These are phyloP conservation scores for Trypanosoma rangeli DNA, from an alignment of 208 protist species.

Conservation along the genomic window DNA sequence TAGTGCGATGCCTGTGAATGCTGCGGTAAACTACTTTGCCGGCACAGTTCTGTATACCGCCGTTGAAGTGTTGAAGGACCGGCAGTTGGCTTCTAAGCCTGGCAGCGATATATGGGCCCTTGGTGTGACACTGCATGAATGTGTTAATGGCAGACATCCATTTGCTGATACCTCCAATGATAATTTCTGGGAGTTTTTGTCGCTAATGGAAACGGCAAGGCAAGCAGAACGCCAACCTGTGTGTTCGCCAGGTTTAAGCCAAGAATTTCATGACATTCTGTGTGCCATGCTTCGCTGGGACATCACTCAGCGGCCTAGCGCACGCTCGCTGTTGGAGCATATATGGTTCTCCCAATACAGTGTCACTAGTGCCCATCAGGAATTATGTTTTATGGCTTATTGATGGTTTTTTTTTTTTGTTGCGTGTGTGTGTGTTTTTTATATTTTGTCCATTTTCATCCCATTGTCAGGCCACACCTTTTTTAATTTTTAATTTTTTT, in stretches of 20 bases:
- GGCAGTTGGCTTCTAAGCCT: constrained; percentile 14
- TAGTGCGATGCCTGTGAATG: constrained; percentile 6
- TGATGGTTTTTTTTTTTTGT: background rate
- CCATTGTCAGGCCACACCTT: too few relatives aligned
- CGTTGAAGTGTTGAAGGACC: constrained; percentile 20
- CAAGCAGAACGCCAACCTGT: background rate
- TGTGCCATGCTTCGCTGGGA: constrained; percentile 41
- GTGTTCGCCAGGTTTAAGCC: constrained; percentile 14
- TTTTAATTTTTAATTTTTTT: constrained; percentile 11
- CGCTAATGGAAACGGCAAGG: constrained; percentile 14
- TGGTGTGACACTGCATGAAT: constrained; percentile 44
- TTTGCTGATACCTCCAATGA: constrained; percentile 15
- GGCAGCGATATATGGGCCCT: constrained; percentile 49
- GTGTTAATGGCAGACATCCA: constrained; percentile 33
- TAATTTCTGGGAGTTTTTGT: constrained; percentile 27
- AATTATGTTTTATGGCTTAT: constrained; percentile 10
- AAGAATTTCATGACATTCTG: constrained; percentile 29
- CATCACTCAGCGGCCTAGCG: constrained; percentile 26
- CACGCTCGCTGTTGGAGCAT: constrained; percentile 33
- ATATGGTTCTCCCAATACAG: constrained; percentile 14
- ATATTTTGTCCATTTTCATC: too few relatives aligned
- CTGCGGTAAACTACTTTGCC: constrained; percentile 12
- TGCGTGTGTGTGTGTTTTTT: constrained; percentile 9
- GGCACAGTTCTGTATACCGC: constrained; percentile 27
- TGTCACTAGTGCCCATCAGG: constrained; percentile 11